Percentiles rank a stretch among this genome's conserved stretches.
phyloP scores from a whole-genome alignment of 495 filamentous ascomycete genomes.

The Aspergillus nanangensis region DNA sequence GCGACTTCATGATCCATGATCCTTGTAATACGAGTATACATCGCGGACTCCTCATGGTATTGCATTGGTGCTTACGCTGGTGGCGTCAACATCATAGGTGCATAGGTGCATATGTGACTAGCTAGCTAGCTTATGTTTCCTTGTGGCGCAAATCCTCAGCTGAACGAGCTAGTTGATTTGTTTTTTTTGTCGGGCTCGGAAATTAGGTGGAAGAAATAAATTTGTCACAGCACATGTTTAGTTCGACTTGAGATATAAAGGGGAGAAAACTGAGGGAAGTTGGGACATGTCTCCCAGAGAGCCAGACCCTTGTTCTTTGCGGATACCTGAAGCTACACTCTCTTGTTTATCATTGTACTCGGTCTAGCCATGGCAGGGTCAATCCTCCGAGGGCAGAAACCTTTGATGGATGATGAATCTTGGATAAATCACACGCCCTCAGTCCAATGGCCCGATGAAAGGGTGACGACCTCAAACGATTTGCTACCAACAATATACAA shows the following conservation, averaged over 20 bases:
- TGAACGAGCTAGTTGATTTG: not conserved
- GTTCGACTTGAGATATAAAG: too few relatives aligned
- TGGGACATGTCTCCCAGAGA: not conserved
- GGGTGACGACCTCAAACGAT: not conserved
- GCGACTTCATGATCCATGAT: not conserved
- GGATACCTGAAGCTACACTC: not conserved
- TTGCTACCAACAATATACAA: too few relatives aligned
- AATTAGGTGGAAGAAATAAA: not conserved
- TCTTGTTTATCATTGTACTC: not conserved
- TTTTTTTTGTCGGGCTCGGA: not conserved
- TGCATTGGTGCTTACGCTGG: not conserved
- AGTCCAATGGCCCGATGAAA: not conserved
- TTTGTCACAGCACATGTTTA: not conserved
- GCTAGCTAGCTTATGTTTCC: not conserved
- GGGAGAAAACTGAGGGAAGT: not conserved
- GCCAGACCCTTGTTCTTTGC: not conserved
- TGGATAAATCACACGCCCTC: not conserved
- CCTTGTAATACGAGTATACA: not conserved
- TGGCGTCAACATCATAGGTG: too few relatives aligned
- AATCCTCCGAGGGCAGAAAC: not conserved
- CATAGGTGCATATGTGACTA: too few relatives aligned
- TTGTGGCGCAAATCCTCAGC: not conserved
- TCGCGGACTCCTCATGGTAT: too few relatives aligned
- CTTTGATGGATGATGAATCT: not conserved
- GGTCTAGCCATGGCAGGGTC: not conserved